Conservation (phyloP, 202 grass and related monocot species). For the Panicum hallii region DNA sequence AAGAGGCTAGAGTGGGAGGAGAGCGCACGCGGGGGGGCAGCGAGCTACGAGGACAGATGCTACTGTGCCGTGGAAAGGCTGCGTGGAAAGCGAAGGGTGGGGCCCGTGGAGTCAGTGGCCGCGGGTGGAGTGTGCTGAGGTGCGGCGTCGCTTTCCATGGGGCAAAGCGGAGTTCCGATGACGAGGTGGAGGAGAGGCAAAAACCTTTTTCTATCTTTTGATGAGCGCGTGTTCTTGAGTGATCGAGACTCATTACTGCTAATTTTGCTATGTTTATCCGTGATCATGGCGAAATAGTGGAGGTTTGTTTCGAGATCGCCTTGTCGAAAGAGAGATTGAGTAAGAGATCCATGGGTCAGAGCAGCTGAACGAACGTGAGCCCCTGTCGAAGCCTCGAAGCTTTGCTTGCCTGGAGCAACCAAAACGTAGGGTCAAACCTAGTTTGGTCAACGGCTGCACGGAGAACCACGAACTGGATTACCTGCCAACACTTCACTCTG, state of each 20-base stretch:
- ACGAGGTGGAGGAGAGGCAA: conserved; percentile 22
- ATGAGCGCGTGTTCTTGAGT: background rate
- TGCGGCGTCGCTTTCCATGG: conserved; percentile 46
- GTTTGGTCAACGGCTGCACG: conserved; percentile 31
- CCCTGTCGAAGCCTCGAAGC: background rate
- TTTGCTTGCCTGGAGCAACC: background rate
- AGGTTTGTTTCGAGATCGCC: no score
- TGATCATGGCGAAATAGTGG: no score
- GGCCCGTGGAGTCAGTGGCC: conserved; percentile 17
- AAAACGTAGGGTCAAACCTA: conserved; percentile 10
- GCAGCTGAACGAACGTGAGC: conserved; percentile 12
- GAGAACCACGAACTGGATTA: conserved; percentile 12
- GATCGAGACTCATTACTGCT: background rate
- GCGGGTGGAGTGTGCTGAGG: background rate
- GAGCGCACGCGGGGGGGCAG: conserved; percentile 37
- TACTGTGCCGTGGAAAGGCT: conserved; percentile 27
- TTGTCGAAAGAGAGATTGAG: background rate
- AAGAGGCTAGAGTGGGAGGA: background rate
- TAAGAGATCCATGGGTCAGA: background rate
- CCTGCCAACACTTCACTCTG: conserved; percentile 24
- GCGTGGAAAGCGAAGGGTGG: conserved; percentile 14
- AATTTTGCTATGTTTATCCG: no score
- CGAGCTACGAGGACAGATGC: background rate
- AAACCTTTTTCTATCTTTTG: conserved; percentile 38
- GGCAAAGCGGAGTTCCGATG: conserved; percentile 33